Conservation (phyloP, 2,329 filamentous ascomycete genomes). For the Phaeosphaeria sp. region DNA sequence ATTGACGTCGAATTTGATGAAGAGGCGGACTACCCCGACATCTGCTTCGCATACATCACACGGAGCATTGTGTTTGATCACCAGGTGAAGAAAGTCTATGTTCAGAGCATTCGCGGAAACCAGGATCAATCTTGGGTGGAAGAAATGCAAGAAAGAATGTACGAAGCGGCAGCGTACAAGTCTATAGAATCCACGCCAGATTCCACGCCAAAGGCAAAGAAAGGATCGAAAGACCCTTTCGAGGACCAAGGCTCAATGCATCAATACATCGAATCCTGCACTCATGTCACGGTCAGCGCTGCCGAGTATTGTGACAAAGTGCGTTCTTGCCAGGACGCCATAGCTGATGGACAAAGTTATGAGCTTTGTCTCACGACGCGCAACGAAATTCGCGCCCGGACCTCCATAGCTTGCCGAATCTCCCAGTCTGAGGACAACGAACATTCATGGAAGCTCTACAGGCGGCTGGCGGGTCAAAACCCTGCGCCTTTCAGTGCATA, state of each 20-base stretch:
- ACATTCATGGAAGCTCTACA: slow-evolving; percentile 72
- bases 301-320: slow-evolving; percentile 69
- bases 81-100: slow-evolving; percentile 62
- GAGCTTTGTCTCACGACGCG: slow-evolving; percentile 84
- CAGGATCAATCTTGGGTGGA: slow-evolving; percentile 57
- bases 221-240: slow-evolving; percentile 31
- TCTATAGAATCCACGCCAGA: slow-evolving; percentile 40
- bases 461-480: slow-evolving; percentile 71
- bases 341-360: slow-evolving; percentile 81
- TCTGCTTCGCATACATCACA: slow-evolving; percentile 78
- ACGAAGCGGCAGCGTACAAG: slow-evolving; percentile 36
- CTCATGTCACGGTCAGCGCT: slow-evolving; percentile 15
- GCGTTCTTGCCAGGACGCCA: slow-evolving; percentile 70
- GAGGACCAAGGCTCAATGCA: slow-evolving; percentile 34
- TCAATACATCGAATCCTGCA: slow-evolving; percentile 35
- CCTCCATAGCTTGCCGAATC: slow-evolving; percentile 28
- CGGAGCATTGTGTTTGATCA: slow-evolving; percentile 82
- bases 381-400: slow-evolving; percentile 63
- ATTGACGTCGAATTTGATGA: slow-evolving; percentile 56
- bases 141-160: slow-evolving; percentile 35
- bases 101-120: slow-evolving; percentile 69
- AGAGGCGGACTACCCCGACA: slow-evolving; percentile 63
- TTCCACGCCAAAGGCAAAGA: slow-evolving; percentile 26
- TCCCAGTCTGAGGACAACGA: slow-evolving; percentile 42
- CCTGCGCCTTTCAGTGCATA: slow-evolving; percentile 88